Percentiles rank a stretch among this genome's conserved stretches.
Conservation (phyloP, 306 rosid species). For the Rosa multiflora region DNA sequence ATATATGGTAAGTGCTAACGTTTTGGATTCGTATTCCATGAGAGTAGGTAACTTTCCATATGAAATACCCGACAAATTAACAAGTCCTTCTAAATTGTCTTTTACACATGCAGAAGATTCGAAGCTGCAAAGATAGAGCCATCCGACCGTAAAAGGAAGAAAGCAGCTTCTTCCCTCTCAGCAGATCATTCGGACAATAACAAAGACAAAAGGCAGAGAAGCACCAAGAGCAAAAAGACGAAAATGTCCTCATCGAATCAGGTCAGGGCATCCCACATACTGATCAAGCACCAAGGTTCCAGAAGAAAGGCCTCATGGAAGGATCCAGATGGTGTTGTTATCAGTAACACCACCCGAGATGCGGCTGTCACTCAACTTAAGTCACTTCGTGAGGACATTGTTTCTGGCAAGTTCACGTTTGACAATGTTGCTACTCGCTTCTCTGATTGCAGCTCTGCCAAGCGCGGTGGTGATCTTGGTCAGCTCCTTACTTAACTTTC, state of each 20-base stretch:
- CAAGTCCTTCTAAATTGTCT: not conserved
- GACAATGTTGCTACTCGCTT: slow-evolving; percentile 68
- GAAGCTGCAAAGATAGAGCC: slow-evolving; percentile 62
- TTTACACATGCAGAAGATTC: not conserved
- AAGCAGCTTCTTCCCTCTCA: slow-evolving; percentile 43
- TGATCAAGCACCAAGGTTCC: slow-evolving; percentile 91
- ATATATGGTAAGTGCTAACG: not conserved
- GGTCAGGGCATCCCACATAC: slow-evolving; percentile 94
- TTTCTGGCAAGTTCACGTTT: slow-evolving; percentile 71
- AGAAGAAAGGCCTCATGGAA: slow-evolving; percentile 95
- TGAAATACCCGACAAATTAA: not conserved
- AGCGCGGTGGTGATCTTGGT: slow-evolving; percentile 98
- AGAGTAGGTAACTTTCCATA: not conserved
- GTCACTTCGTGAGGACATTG: slow-evolving; percentile 63
- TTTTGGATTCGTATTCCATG: not conserved
- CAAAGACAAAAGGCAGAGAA: slow-evolving; percentile 35
- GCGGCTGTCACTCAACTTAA: slow-evolving; percentile 70
- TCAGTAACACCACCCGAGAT: slow-evolving; percentile 69
- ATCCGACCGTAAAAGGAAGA: slow-evolving; percentile 82
- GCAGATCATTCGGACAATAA: slow-evolving; percentile 53
- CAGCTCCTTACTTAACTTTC: slow-evolving; percentile 1
- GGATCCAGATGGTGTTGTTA: slow-evolving; percentile 87
- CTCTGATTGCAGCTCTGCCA: slow-evolving; percentile 98
- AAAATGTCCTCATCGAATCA: slow-evolving; percentile 76
- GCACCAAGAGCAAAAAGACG: slow-evolving; percentile 33